phyloP scores from a whole-genome alignment of 805 yeast species.

The Brettanomyces custersianus region DNA sequence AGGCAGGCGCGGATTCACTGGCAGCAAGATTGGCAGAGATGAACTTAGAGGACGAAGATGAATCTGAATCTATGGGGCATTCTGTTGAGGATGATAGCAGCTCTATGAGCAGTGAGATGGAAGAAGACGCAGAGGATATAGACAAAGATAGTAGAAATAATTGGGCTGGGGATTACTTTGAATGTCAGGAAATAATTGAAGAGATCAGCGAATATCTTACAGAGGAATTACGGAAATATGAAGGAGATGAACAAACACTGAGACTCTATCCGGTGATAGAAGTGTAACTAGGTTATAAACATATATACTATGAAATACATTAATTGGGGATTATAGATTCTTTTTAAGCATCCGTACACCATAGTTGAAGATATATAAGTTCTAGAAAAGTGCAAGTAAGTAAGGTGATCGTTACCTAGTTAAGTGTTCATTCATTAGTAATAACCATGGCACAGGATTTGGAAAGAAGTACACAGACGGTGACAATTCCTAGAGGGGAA shows the following conservation, averaged over 20 bases:
- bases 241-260: conserved; percentile 1
- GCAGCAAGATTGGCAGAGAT: conserved; percentile 7
- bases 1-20: conserved; percentile 15
- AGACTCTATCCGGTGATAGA: conserved; percentile 13
- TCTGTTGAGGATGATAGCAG: too few species aligned
- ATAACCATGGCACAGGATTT: background rate
- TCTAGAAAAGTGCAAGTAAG: too few species aligned
- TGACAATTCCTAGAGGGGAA: conserved; percentile 9
- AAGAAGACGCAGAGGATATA: conserved; percentile 10
- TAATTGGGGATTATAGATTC: too few species aligned
- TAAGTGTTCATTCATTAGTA: too few species aligned
- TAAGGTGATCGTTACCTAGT: too few species aligned
- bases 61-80: too few species aligned
- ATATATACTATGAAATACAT: too few species aligned
- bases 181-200: conserved; percentile 10
- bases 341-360: too few species aligned
- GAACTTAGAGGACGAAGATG: conserved; percentile 7
- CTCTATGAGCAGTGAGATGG: background rate
- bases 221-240: background rate
- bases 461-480: conserved; percentile 9
- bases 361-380: too few species aligned
- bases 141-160: conserved; percentile 10
- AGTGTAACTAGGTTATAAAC: background rate
- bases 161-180: conserved; percentile 7
- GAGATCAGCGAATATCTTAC: conserved; percentile 12